Base-by-base conservation (phyloP, 1,284 basidiomycete genomes). In the Pholiota adiposa region DNA sequence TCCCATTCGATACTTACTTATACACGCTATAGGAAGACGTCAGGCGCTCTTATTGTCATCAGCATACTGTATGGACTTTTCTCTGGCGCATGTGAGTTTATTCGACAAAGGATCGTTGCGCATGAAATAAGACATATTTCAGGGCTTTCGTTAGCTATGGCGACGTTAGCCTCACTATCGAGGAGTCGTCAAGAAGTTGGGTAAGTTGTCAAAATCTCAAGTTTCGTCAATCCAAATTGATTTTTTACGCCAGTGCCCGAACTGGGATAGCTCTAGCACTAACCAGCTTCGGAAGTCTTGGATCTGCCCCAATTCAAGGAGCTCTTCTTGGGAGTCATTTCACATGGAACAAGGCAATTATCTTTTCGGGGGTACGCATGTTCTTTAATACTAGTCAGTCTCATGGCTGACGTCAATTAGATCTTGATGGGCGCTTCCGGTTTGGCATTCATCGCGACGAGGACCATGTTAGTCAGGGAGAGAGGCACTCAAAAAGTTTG, bases 21-120 rank as follows among this genome's bases (percentile, higher is more conserved):
- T 18, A 12, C 23, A 21, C 70, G 2, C 68, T 69, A 16, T 36
- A 63, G 62, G 23, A 11, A 54, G 11, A 46, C 33, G 27, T 14
- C 16, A 3, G 56, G 40, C 59, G 76, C 48, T 9, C 18, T 63
- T n/a, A 53, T 65, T 14, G 62, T 70, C 33, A 70, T 79, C 52
- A 74, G 65, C 3, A 56, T 75, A 1, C 62, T 79, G 8, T 80
- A 79, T 60, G 79, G 80, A 0, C 75, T 80, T 62, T 73, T 73
- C 25, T 76, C 76, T 29, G 74, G 79, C 1, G 74, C 75, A 19
- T 75, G 77, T 77, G 64, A 51, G 74, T 21, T 33, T 29, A 56
- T 54, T 25, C 31, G 19, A 3, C 12, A 21, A 12, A 6, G 1
- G 2, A 21, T 29, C 18, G 5, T 5, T 31, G 29, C 11, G 8